A percentile compares a stretch with the other conserved stretches of the same genome.
phyloP scores from a whole-genome alignment of 305 asterid genomes.

The Fraxinus angustifolia region DNA sequence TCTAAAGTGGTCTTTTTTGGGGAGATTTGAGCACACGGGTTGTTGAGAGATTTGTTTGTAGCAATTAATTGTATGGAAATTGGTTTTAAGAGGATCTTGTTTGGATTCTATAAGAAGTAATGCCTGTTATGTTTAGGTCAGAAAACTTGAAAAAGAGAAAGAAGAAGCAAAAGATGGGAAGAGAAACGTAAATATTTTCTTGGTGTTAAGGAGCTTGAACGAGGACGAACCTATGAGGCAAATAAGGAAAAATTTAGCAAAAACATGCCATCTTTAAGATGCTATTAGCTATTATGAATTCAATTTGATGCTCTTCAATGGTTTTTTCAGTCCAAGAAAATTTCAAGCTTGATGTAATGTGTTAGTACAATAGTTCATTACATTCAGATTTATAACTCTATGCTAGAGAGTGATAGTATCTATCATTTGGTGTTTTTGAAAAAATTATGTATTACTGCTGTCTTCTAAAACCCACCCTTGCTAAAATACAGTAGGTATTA shows the following conservation, averaged over 20 bases:
- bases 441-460: background rate
- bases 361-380: background rate
- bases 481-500: background rate
- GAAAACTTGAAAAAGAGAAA: background rate
- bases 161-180: background rate
- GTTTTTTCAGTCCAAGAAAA: background rate
- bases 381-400: background rate
- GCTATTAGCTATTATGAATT: background rate
- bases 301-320: background rate
- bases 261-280: background rate
- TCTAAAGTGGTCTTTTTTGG: background rate
- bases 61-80: background rate
- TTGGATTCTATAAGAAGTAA: background rate
- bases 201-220: background rate
- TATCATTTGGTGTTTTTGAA: background rate
- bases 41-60: background rate
- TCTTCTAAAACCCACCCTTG: background rate
- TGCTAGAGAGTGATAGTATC: background rate
- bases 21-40: background rate
- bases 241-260: background rate
- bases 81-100: background rate
- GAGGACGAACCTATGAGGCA: background rate
- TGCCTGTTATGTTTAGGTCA: background rate
- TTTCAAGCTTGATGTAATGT: background rate
- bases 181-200: background rate